phyloP scores from a whole-genome alignment of 1,284 basidiomycete species.

The Ganoderma multipileum region DNA sequence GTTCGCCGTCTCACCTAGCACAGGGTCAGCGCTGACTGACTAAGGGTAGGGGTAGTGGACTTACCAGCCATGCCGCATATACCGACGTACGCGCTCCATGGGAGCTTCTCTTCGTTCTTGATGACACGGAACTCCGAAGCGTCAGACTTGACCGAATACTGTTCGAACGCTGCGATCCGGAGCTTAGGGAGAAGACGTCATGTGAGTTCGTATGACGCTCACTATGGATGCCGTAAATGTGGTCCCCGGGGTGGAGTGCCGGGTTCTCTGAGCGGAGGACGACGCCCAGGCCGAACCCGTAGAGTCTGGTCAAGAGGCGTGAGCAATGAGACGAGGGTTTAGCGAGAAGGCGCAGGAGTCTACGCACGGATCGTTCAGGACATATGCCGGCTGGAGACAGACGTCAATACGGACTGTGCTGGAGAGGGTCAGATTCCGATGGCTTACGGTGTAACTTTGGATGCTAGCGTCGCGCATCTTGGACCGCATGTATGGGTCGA shows the following conservation, averaged over 20 bases:
- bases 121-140: conserved; percentile 26
- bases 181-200: conserved; percentile 6
- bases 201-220: neutral
- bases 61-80: conserved; percentile 42
- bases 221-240: conserved; percentile 47
- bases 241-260: conserved; percentile 48
- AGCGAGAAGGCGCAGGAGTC: neutral
- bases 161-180: conserved; percentile 29
- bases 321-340: neutral
- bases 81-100: conserved; percentile 42
- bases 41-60: neutral
- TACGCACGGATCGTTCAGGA: neutral
- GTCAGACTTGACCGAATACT: conserved; percentile 26
- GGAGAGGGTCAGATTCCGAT: neutral
- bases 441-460: conserved; percentile 9
- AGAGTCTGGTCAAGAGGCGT: conserved; percentile 14
- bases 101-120: conserved; percentile 36
- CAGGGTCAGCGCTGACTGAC: neutral
- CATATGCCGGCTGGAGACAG: neutral
- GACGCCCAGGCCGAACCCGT: conserved; percentile 45
- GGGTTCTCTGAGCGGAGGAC: conserved; percentile 52
- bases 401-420: neutral
- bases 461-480: conserved; percentile 41
- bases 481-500: conserved; percentile 55
- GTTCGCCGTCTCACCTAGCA: conserved; percentile 35